Evolutionary conservation across 1,284 basidiomycete genomes (phyloP).

Genomic region (Rhodotorula sp.): DNA sequence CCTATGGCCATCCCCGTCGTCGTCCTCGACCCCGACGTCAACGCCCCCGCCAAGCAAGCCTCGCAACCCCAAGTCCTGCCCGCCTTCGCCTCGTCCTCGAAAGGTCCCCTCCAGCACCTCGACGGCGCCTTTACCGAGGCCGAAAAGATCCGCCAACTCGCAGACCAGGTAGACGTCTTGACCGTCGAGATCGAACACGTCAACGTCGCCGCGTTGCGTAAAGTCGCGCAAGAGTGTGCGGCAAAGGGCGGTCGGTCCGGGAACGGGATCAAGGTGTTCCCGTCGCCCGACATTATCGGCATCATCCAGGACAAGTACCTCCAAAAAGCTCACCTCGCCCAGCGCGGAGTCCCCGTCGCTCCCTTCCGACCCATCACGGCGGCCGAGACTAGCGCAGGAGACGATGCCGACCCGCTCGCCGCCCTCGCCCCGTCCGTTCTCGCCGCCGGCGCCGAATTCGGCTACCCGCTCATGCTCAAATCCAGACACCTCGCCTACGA

Average conservation of each 20-base stretch:
- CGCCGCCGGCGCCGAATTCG: slow-evolving; percentile 60
- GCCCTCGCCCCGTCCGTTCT: slow-evolving; percentile 58
- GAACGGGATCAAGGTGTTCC: slow-evolving; percentile 67
- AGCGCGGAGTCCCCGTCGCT: slow-evolving; percentile 66
- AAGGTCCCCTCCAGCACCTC: slow-evolving; percentile 59
- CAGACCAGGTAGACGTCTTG: slow-evolving; percentile 76
- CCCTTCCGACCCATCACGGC: slow-evolving; percentile 56
- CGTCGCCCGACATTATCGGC: slow-evolving; percentile 76
- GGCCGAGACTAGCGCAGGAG: slow-evolving; percentile 32
- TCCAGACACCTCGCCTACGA: slow-evolving; percentile 93
- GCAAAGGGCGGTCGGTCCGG: slow-evolving; percentile 40
- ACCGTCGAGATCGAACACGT: slow-evolving; percentile 99
- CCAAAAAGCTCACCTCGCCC: slow-evolving; percentile 76
- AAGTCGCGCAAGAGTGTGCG: slow-evolving; percentile 58
- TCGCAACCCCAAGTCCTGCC: slow-evolving; percentile 33
- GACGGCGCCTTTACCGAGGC: slow-evolving; percentile 87
- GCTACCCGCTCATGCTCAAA: slow-evolving; percentile 94
- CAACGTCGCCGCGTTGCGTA: slow-evolving; percentile 71
- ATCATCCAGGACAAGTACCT: slow-evolving; percentile 93
- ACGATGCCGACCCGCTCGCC: slow-evolving; percentile 46
- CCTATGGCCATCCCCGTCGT: slow-evolving; percentile 82
- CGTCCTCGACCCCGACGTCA: slow-evolving; percentile 77
- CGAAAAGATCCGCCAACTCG: slow-evolving; percentile 75
- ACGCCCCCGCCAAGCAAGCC: slow-evolving; percentile 89
- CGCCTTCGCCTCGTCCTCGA: slow-evolving; percentile 72